Evolutionary conservation across 176 grass and related monocot species (phyloP).

Genomic region (Musa acuminata): DNA sequence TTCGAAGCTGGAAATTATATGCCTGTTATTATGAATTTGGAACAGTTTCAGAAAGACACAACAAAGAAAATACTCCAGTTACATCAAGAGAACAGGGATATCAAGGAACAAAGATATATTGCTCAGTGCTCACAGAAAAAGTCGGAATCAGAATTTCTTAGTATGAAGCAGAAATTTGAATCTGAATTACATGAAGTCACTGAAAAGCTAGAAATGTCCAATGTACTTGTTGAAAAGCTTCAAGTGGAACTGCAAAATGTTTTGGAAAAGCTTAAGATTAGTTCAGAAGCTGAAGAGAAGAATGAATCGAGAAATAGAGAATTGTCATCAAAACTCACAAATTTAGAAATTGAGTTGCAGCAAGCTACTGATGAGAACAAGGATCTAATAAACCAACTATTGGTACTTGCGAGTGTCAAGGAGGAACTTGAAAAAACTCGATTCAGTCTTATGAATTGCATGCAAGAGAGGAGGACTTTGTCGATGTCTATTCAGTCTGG

Average conservation of each 20-base stretch:
- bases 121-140: constrained; percentile 23
- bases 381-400: constrained; percentile 22
- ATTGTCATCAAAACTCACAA: constrained; percentile 55
- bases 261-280: constrained; percentile 47
- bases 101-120: constrained; percentile 39
- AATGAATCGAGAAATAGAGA: constrained; percentile 37
- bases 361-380: constrained; percentile 26
- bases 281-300: constrained; percentile 59
- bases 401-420: constrained; percentile 18
- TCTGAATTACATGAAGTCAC: constrained; percentile 45
- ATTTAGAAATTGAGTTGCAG: constrained; percentile 59
- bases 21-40: constrained; percentile 32
- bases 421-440: constrained; percentile 21
- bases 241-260: constrained; percentile 58
- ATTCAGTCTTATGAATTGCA: constrained; percentile 14
- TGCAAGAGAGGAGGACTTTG: constrained; percentile 29
- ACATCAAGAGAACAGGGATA: constrained; percentile 40
- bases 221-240: constrained; percentile 47
- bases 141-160: constrained; percentile 32
- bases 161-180: constrained; percentile 42
- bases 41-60: constrained; percentile 54
- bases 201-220: constrained; percentile 50
- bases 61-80: constrained; percentile 47
- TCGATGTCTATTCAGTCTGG: constrained; percentile 46
- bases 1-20: constrained; percentile 41